Conservation (phyloP, 23 red algal genomes). For the Gracilaria vermiculophylla region DNA sequence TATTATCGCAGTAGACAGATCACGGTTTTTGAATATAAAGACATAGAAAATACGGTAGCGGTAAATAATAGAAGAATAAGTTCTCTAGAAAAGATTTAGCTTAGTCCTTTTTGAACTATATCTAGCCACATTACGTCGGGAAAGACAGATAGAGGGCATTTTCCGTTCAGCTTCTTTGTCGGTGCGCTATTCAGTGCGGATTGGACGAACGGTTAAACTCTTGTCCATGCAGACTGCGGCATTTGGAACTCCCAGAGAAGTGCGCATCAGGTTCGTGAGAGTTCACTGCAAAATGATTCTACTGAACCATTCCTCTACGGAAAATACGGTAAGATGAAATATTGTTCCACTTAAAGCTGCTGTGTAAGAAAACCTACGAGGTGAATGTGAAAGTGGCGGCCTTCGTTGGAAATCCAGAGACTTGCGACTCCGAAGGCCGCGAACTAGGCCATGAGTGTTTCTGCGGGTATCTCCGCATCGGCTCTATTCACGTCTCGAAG, state of each 20-base stretch:
- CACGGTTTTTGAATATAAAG: no score
- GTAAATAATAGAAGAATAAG: no score
- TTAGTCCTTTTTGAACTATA: no score
- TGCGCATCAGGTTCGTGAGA: background rate
- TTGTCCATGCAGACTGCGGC: background rate
- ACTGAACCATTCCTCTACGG: constrained; percentile 28
- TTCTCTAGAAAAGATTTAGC: no score
- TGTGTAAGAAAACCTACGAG: background rate
- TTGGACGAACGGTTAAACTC: background rate
- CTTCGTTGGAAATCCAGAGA: background rate
- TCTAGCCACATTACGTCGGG: no score
- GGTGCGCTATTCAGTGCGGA: background rate
- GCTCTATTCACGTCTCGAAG: background rate
- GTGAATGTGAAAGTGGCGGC: background rate
- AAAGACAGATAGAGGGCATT: background rate
- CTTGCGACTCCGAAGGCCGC: background rate
- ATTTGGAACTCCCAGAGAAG: background rate
- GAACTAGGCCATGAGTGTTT: background rate
- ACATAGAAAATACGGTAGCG: no score
- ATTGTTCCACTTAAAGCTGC: constrained; percentile 2
- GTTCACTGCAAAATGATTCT: constrained; percentile 6
- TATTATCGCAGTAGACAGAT: no score
- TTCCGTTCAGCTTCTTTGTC: background rate
- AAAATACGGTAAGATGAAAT: background rate
- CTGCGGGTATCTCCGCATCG: constrained; percentile 7